Evolutionary conservation across 2,329 filamentous ascomycete species (phyloP), one percentile per base, ranked within the genome.

Genomic region (Exophiala sideris): DNA sequence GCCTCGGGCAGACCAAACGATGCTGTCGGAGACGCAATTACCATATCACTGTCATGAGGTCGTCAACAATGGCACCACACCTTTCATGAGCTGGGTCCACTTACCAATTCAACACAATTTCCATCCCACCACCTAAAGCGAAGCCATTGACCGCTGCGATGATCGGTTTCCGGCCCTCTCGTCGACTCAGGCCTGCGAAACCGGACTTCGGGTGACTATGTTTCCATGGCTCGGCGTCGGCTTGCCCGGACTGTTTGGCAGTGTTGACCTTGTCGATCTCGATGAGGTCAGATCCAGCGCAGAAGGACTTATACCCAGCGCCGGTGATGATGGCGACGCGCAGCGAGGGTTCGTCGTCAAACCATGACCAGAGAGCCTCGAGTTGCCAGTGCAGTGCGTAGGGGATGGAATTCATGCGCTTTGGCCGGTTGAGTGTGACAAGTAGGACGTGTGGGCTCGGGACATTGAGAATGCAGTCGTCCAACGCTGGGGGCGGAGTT

Each of bases 71-170:
- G 91, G 45, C 48, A n/a, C 11, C 12, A 12, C 24, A 34, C 10
- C 7, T 35, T 51, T 39, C 34, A 32, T 1, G 2, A 16, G 3
- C 5, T 16, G 1, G 10, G 8, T 36, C 12, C n/a, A 50, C 52
- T 29, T 18, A 54, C 52, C 45, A 49, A 10, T 54, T 54, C 39
- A 54, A 8, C 2, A 14, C 36, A 32, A 90, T 88, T 73, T 91
- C 88, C 69, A 87, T 84, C 1, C 87, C 88, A 48, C 88, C 88
- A 33, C 88, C 88, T 39, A 88, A 78, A 57, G 85, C 88, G 11
- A 86, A 73, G 6, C 88, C 88, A 64, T 90, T 88, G 20, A 91
- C 85, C 1, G 88, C 88, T 1, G 84, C 86, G 16, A 91, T 79
- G 47, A 91, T 76, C 5, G 88, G 88, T 65, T 91, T 91, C 68